These are phyloP conservation scores for Myxozyma kluyveri DNA, from an alignment of 805 yeast species.

Conservation along the genomic window DNA sequence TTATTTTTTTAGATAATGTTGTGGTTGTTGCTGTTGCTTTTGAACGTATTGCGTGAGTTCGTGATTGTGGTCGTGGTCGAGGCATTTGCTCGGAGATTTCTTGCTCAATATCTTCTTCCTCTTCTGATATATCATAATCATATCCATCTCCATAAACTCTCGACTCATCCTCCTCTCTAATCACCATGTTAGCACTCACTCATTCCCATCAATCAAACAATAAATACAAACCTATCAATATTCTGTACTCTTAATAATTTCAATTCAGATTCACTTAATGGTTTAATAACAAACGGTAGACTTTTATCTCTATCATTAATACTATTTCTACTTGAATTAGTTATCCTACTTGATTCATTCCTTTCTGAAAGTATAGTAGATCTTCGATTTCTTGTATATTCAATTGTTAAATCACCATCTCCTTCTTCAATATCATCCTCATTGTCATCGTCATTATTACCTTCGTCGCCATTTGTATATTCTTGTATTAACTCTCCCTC, in stretches of 20 bases:
- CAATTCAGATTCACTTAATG: too few species aligned
- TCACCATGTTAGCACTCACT: too few species aligned
- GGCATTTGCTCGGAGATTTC: constrained; percentile 3
- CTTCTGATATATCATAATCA: neutral
- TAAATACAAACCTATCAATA: too few species aligned
- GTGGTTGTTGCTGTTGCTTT: neutral
- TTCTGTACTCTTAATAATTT: too few species aligned
- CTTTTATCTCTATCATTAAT: constrained; percentile 10
- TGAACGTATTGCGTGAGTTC: neutral
- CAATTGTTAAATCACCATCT: constrained; percentile 1
- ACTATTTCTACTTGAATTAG: constrained; percentile 6
- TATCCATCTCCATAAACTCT: neutral
- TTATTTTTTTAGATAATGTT: constrained; percentile 2
- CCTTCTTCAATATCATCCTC: constrained; percentile 7
- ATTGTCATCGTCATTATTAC: neutral
- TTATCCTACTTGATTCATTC: neutral
- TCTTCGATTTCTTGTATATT: neutral
- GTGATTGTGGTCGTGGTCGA: neutral
- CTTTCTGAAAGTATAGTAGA: neutral
- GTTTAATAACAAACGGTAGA: constrained; percentile 14
- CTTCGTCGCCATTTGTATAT: neutral
- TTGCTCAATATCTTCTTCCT: neutral
- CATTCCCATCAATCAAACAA: too few species aligned
- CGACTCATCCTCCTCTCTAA: constrained; percentile 1
- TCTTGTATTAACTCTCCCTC: neutral